Conservation (phyloP, 805 yeast species). For the Cyberlindnera euphorbiae region DNA sequence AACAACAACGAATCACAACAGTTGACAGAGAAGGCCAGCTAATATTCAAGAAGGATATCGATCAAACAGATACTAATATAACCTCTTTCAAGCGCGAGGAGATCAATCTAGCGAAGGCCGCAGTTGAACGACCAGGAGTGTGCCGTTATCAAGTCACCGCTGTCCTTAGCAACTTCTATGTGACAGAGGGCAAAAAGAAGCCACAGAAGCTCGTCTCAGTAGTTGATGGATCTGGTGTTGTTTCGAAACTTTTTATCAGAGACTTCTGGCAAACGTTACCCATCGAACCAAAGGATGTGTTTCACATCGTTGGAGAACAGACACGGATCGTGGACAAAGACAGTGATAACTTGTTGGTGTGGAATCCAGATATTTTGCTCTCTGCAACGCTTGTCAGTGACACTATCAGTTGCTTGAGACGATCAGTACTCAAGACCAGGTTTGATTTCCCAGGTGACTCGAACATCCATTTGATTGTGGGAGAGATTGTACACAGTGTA, state of each 20-base stretch:
- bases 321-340: conserved; percentile 45
- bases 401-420: conserved; percentile 67
- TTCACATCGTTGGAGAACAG: conserved; percentile 52
- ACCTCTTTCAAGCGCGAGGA: conserved; percentile 12
- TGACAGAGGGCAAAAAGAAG: conserved; percentile 26
- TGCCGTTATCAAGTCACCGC: conserved; percentile 41
- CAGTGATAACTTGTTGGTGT: conserved; percentile 56
- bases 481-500: conserved; percentile 74
- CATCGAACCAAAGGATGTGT: conserved; percentile 46
- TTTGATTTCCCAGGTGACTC: conserved; percentile 61
- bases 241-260: conserved; percentile 45
- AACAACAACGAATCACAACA: conserved; percentile 17
- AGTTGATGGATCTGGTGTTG: conserved; percentile 30
- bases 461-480: conserved; percentile 65
- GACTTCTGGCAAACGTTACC: conserved; percentile 57
- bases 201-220: conserved; percentile 56
- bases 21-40: conserved; percentile 21
- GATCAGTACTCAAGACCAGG: conserved; percentile 55
- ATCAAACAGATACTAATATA: conserved; percentile 15
- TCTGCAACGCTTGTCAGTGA: conserved; percentile 82
- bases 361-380: conserved; percentile 79
- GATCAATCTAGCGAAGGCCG: conserved; percentile 33
- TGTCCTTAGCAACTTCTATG: conserved; percentile 30
- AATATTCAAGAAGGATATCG: conserved; percentile 23
- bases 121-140: conserved; percentile 44